These are phyloP conservation scores for Neocatenulostroma microsporum DNA, from an alignment of 2,329 filamentous ascomycete species.

Conservation along the genomic window DNA sequence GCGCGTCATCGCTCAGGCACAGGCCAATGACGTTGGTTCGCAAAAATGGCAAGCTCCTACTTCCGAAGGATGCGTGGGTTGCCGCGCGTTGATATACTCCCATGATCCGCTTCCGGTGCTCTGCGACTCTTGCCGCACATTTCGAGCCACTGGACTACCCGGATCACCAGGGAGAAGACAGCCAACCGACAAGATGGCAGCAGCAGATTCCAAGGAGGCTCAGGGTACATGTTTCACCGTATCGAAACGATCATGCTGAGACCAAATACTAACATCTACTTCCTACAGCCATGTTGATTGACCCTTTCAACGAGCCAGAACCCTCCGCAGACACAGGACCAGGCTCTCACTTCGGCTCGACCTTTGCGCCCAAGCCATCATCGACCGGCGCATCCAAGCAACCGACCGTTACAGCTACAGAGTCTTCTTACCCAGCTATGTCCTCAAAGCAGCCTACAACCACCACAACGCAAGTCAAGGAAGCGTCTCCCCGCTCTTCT, in stretches of 20 bases:
- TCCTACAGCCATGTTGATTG: constrained; percentile 55
- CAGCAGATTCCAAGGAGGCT: constrained; percentile 4
- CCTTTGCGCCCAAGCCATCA: constrained; percentile 32
- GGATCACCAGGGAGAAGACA: too few species aligned
- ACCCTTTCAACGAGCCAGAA: constrained; percentile 60
- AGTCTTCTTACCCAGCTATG: constrained; percentile 11
- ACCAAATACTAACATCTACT: constrained; percentile 5
- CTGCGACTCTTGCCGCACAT: too few species aligned
- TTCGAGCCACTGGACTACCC: too few species aligned
- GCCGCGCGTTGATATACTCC: too few species aligned
- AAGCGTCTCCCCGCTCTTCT: constrained; percentile 25
- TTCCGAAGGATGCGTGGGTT: too few species aligned
- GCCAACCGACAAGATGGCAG: constrained; percentile 2
- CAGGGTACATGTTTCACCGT: constrained; percentile 3
- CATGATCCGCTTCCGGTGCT: too few species aligned
- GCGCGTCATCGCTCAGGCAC: too few species aligned
- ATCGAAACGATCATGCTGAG: background rate
- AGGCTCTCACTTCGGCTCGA: constrained; percentile 49
- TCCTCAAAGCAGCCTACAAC: constrained; percentile 23
- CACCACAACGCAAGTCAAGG: too few species aligned
- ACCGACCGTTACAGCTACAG: too few species aligned
- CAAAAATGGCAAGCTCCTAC: too few species aligned
- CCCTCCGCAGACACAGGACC: constrained; percentile 60
- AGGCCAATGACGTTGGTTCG: too few species aligned
- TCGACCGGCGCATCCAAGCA: too few species aligned